These are phyloP conservation scores for Botryotinia calthae DNA, from an alignment of 2,329 filamentous ascomycete species.

Conservation along the genomic window DNA sequence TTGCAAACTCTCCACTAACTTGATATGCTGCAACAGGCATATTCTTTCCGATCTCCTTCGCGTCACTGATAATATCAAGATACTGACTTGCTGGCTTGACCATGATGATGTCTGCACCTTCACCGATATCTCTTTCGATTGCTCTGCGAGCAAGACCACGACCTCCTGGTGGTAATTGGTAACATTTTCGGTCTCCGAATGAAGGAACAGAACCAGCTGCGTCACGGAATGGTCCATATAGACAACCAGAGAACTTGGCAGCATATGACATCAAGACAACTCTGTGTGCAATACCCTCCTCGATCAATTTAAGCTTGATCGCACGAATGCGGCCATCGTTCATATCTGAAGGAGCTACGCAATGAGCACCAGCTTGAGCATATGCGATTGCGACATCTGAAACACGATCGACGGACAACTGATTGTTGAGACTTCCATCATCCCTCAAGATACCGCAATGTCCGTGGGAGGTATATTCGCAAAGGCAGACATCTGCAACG, in stretches of 20 bases:
- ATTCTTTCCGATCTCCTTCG: constrained; percentile 89
- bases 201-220: constrained; percentile 87
- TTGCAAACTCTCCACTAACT: constrained; percentile 94
- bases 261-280: constrained; percentile 96
- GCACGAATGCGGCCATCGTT: constrained; percentile 96
- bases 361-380: constrained; percentile 92
- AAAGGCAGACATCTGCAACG: constrained; percentile 89
- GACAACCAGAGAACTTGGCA: constrained; percentile 93
- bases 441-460: constrained; percentile 95
- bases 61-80: constrained; percentile 95
- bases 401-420: constrained; percentile 88
- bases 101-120: constrained; percentile 98
- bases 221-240: constrained; percentile 97
- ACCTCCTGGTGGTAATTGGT: constrained; percentile 91
- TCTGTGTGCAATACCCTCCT: constrained; percentile 87
- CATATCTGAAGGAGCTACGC: constrained; percentile 97
- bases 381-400: constrained; percentile 98
- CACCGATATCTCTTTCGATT: constrained; percentile 83
- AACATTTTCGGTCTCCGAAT: constrained; percentile 94
- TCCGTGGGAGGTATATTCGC: constrained; percentile 97
- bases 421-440: constrained; percentile 90
- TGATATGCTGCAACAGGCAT: constrained; percentile 95
- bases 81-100: constrained; percentile 97
- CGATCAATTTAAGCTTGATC: constrained; percentile 97
- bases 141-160: constrained; percentile 88